phyloP scores from a whole-genome alignment of 352 stramenopile genomes.

The Blastocystis sp. region DNA sequence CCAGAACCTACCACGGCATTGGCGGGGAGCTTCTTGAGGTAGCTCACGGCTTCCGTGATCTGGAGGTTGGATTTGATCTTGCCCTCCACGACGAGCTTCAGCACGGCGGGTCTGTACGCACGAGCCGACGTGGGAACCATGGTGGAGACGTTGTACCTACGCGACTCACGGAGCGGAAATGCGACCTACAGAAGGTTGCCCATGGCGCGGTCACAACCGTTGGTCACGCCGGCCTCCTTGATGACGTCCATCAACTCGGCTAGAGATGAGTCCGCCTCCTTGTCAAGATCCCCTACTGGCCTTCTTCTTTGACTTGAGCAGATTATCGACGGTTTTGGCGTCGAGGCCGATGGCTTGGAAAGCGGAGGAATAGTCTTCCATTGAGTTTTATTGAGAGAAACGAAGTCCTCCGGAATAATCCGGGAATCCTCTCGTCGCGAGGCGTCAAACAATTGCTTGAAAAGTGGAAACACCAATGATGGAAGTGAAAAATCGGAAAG shows the following conservation, averaged over 20 bases:
- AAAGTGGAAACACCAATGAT: background rate
- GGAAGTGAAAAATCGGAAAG: background rate
- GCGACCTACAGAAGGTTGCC: slow-evolving; percentile 54
- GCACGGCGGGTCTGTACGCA: slow-evolving; percentile 35
- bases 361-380: slow-evolving; percentile 38
- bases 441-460: background rate
- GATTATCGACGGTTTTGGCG: slow-evolving; percentile 63
- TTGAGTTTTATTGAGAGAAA: background rate
- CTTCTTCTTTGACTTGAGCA: slow-evolving; percentile 68
- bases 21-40: slow-evolving; percentile 46
- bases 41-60: slow-evolving; percentile 28
- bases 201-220: slow-evolving; percentile 53
- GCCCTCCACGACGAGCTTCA: slow-evolving; percentile 66
- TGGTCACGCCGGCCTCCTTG: slow-evolving; percentile 52
- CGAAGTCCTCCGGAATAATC: slow-evolving; percentile 20
- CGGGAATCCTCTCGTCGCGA: background rate
- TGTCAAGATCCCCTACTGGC: slow-evolving; percentile 45
- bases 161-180: background rate
- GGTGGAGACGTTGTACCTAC: slow-evolving; percentile 60
- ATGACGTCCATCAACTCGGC: slow-evolving; percentile 55
- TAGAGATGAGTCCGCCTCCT: background rate
- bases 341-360: slow-evolving; percentile 66
- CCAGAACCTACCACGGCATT: background rate
- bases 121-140: slow-evolving; percentile 22
- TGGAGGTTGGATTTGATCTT: slow-evolving; percentile 60